Evolutionary conservation across 1,284 basidiomycete genomes (phyloP).

Genomic region (Coniferiporia sulphurascens): DNA sequence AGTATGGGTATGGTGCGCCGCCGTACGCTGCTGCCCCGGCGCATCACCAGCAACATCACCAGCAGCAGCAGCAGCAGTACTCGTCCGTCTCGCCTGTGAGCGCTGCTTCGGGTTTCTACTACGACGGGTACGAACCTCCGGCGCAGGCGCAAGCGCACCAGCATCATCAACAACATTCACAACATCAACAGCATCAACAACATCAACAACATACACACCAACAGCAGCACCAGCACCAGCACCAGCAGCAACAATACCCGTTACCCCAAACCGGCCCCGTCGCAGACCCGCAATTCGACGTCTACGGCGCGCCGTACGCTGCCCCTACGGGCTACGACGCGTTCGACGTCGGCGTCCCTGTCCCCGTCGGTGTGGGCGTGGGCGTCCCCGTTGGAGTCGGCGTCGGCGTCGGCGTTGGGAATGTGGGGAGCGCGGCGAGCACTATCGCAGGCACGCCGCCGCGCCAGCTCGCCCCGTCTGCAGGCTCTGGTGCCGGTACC

Average conservation of each 20-base stretch:
- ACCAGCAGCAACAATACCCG: not conserved
- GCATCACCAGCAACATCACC: conserved; percentile 6
- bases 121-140: not conserved
- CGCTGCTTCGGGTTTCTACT: not conserved
- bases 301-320: not conserved
- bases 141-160: conserved; percentile 1
- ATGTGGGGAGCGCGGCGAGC: not conserved
- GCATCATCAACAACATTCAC: not conserved
- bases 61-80: conserved; percentile 5
- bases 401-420: too few species aligned
- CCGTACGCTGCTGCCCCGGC: not conserved
- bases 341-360: not conserved
- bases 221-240: not conserved
- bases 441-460: conserved; percentile 8
- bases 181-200: not conserved
- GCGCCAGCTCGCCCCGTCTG: not conserved
- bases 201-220: not conserved
- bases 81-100: not conserved
- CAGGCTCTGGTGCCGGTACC: too few species aligned
- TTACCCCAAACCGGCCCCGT: not conserved
- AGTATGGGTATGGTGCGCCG: not conserved
- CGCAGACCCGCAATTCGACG: not conserved
- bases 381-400: not conserved
- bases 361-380: not conserved
- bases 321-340: not conserved